Evolutionary conservation across 306 rosid species (phyloP).

Genomic region (Biancaea sappan): DNA sequence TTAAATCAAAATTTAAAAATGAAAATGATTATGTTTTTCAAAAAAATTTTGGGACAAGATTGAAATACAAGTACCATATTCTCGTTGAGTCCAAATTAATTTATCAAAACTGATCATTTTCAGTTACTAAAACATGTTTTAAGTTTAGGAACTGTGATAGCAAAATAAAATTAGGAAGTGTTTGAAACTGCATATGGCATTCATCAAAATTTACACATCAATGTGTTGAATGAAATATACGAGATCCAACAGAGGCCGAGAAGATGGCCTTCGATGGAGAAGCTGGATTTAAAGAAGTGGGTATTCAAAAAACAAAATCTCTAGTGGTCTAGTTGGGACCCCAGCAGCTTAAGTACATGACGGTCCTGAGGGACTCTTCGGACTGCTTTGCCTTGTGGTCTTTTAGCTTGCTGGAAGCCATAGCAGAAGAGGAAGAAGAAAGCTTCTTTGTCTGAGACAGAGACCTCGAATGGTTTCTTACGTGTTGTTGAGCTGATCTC

Average conservation of each 20-base stretch:
- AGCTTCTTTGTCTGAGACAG: constrained; percentile 44
- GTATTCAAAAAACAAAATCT: background rate
- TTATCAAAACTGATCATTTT: background rate
- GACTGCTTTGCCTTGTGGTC: constrained; percentile 44
- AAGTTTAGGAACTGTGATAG: background rate
- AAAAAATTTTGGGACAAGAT: too few relatives aligned
- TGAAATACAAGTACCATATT: background rate
- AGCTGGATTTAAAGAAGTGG: background rate
- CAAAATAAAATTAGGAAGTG: background rate
- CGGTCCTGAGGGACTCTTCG: constrained; percentile 62
- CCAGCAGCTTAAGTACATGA: constrained; percentile 61
- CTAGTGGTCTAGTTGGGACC: constrained; percentile 35
- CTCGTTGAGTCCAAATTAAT: background rate
- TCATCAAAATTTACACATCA: constrained; percentile 27
- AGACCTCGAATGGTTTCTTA: constrained; percentile 38
- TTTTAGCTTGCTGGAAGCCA: constrained; percentile 35
- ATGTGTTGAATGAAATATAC: background rate
- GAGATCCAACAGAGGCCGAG: background rate
- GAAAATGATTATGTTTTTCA: too few relatives aligned
- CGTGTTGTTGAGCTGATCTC: constrained; percentile 42
- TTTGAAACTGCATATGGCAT: background rate
- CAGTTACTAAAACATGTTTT: background rate
- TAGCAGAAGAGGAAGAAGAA: constrained; percentile 43
- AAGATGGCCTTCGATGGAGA: background rate
- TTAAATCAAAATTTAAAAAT: too few relatives aligned